Evolutionary conservation across 352 stramenopile genomes (phyloP).

Genomic region (Phytophthora ramorum): DNA sequence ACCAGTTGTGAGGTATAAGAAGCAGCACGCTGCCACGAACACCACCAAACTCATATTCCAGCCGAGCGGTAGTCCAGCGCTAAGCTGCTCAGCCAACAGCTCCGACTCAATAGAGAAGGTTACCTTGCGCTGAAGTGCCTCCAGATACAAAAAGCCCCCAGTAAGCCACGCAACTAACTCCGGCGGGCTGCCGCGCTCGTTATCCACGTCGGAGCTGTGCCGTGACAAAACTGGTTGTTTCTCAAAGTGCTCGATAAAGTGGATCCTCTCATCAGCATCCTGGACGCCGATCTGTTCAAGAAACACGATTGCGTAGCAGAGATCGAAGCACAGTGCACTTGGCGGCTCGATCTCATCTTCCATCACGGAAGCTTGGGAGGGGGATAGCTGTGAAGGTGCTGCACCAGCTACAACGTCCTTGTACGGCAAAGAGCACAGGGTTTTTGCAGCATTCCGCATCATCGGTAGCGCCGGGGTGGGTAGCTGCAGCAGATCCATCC

Average conservation of each 20-base stretch:
- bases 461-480: constrained; percentile 51
- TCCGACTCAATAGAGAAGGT: constrained; percentile 69
- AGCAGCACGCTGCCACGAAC: constrained; percentile 53
- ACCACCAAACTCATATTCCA: constrained; percentile 73
- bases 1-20: constrained; percentile 61
- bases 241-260: constrained; percentile 61
- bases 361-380: constrained; percentile 2
- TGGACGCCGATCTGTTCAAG: constrained; percentile 62
- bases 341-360: constrained; percentile 24
- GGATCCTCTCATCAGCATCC: constrained; percentile 56
- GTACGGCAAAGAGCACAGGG: constrained; percentile 45
- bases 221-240: constrained; percentile 29
- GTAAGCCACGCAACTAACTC: constrained; percentile 69
- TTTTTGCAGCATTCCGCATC: constrained; percentile 44
- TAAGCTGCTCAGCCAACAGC: constrained; percentile 66
- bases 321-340: constrained; percentile 56
- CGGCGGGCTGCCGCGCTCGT: constrained; percentile 17
- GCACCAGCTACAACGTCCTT: constrained; percentile 23
- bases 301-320: constrained; percentile 72
- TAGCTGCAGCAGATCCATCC: constrained; percentile 41
- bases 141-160: constrained; percentile 71
- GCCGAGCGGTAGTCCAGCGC: constrained; percentile 71
- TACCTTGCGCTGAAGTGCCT: constrained; percentile 64
- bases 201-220: constrained; percentile 7
- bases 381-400: not conserved